phyloP scores from a whole-genome alignment of 2,329 filamentous ascomycete species.

The Cercospora sp. region DNA sequence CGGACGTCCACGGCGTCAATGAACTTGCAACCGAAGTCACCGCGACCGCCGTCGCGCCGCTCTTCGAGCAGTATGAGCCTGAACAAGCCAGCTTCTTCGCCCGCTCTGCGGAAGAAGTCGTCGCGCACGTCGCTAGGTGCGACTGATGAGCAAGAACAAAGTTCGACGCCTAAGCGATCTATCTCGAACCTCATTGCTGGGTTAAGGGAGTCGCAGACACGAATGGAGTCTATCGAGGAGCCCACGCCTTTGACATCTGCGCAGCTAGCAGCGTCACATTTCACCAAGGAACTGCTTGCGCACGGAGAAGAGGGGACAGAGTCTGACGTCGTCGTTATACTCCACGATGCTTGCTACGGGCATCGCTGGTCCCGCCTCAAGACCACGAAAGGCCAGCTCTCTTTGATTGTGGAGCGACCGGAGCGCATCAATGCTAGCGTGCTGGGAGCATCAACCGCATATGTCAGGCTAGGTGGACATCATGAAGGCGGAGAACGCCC shows the following conservation, averaged over 20 bases:
- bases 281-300: conserved; percentile 66
- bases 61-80: conserved; percentile 35
- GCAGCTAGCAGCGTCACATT: conserved; percentile 54
- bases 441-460: conserved; percentile 80
- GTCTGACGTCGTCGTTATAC: conserved; percentile 72
- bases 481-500: conserved; percentile 71
- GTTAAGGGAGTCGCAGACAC: conserved; percentile 38
- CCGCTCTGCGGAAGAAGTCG: conserved; percentile 27
- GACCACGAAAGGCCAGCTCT: conserved; percentile 69
- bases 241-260: conserved; percentile 36
- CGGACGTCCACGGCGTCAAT: conserved; percentile 23
- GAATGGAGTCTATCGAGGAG: conserved; percentile 39
- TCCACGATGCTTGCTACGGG: conserved; percentile 93
- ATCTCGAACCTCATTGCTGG: conserved; percentile 39
- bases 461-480: conserved; percentile 82
- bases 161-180: conserved; percentile 38
- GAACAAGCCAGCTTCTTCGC: conserved; percentile 21
- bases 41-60: conserved; percentile 26
- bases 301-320: conserved; percentile 54
- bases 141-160: conserved; percentile 28
- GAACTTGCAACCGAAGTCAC: conserved; percentile 18
- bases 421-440: conserved; percentile 85
- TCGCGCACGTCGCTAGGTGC: conserved; percentile 34
- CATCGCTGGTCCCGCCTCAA: conserved; percentile 86
- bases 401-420: conserved; percentile 86